Evolutionary conservation across 371 early-diverging fungal species (phyloP).

Genomic region (Umbelopsis sp.): DNA sequence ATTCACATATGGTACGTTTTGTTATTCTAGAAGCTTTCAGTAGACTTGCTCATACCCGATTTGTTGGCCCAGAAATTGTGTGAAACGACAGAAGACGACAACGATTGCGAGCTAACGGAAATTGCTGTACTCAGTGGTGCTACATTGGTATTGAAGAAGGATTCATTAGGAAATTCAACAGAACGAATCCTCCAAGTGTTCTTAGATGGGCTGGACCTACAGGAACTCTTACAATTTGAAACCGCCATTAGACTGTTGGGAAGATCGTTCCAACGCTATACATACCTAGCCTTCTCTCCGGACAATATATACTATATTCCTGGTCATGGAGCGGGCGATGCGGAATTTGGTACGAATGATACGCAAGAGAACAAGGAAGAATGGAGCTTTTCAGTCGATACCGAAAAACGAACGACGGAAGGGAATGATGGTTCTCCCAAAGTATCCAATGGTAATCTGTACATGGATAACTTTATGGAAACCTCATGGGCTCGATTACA

Average conservation of each 20-base stretch:
- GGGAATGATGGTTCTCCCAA: not conserved
- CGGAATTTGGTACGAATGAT: not conserved
- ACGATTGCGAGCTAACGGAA: slow-evolving; percentile 18
- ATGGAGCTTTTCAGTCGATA: not conserved
- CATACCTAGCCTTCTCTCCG: slow-evolving; percentile 28
- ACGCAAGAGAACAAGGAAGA: not conserved
- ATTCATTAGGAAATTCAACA: slow-evolving; percentile 25
- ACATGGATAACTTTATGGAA: slow-evolving; percentile 5
- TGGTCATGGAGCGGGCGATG: not conserved
- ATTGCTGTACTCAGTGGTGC: slow-evolving; percentile 23
- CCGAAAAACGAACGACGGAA: not conserved
- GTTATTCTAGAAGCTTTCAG: not conserved
- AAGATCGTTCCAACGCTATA: slow-evolving; percentile 21
- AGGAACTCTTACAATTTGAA: slow-evolving; percentile 25
- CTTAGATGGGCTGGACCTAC: slow-evolving; percentile 15
- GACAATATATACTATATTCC: slow-evolving; percentile 32
- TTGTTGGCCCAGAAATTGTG: not conserved
- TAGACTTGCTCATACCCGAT: not conserved
- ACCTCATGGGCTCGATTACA: slow-evolving; percentile 2
- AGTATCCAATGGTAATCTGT: not conserved
- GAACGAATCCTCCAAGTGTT: slow-evolving; percentile 28
- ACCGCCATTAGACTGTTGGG: slow-evolving; percentile 26
- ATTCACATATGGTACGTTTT: too few species aligned
- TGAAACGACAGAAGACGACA: not conserved
- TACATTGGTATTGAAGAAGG: slow-evolving; percentile 20